Evolutionary conservation across 805 yeast species (phyloP).

Genomic region (Brettanomyces naardenensis): DNA sequence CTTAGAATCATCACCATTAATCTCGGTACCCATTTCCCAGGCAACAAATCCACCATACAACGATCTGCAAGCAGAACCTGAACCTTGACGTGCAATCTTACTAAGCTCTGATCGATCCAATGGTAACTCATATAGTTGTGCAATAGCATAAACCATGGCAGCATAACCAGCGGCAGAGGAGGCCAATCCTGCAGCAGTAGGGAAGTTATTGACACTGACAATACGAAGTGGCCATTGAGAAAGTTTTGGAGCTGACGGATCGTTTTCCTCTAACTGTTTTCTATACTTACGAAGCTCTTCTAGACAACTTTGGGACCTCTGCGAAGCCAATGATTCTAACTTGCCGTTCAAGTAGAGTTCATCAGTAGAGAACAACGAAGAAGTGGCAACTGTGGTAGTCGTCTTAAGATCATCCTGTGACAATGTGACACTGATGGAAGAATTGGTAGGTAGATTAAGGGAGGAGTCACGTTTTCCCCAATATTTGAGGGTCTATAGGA

Average conservation of each 20-base stretch:
- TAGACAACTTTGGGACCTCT: constrained; percentile 65
- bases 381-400: constrained; percentile 71
- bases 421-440: constrained; percentile 90
- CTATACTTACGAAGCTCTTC: constrained; percentile 67
- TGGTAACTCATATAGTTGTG: constrained; percentile 79
- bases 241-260: constrained; percentile 49
- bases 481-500: constrained; percentile 91
- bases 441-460: constrained; percentile 90
- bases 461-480: constrained; percentile 96
- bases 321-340: constrained; percentile 59
- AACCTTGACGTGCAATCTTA: constrained; percentile 93
- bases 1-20: constrained; percentile 84
- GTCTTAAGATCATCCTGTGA: constrained; percentile 89
- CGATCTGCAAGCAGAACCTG: constrained; percentile 98
- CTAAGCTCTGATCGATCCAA: constrained; percentile 78
- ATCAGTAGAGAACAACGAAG: constrained; percentile 42
- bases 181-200: constrained; percentile 98
- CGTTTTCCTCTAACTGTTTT: constrained; percentile 45
- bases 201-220: constrained; percentile 93
- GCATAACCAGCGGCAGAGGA: constrained; percentile 99
- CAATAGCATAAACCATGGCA: constrained; percentile 85
- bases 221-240: constrained; percentile 64
- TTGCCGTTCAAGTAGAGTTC: constrained; percentile 82
- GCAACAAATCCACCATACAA: constrained; percentile 97
- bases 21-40: constrained; percentile 88